Evolutionary conservation across 352 stramenopile species (phyloP), one percentile per base, ranked within the genome.

Genomic region (Blastocystis sp.): DNA sequence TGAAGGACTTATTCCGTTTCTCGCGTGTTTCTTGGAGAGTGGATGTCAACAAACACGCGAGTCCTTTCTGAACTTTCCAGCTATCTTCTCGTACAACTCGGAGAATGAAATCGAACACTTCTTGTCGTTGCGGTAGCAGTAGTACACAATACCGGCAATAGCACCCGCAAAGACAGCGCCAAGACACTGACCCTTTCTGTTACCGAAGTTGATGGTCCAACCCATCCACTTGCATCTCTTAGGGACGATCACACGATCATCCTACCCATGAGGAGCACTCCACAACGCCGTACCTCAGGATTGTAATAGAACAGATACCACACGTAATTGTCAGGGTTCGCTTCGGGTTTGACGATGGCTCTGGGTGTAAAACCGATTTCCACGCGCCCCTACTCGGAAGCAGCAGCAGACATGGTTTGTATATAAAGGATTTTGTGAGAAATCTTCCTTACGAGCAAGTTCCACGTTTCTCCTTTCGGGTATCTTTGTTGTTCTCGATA

Each of bases 1-100:
- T 78, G 12, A 78, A 78, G 29, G 67, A 78, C 29, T 37, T 78
- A 3, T 78, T 78, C 67, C 33, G 67, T 3, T 78, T 78, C 67
- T 78, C 3, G 35, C 3, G n/a, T 78, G n/a, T 37, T 74, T 37
- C 19, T 50, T n/a, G 67, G 9, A 37, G 35, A 78, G 29, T 2
- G 45, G 13, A 51, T 55, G 19, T 29, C 9, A 39, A 39, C 24
- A 29, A 35, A n/a, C n/a, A 33, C 4, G 13, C 9, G 33, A 45
- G 65, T n/a, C 26, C 37, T 80, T 31, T 80, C 41, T 10, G 12
- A 62, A 62, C 37, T 55, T 55, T 16, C 6, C 45, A 55, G 45
- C 45, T 19, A 55, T 55, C 45, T 55, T 55, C 45, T 55, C 45
- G 45, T 55, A 80, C 24, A 80, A 19, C 45, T 63, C 69, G 29